Evolutionary conservation across 148 eudicot species (phyloP), one percentile per base, ranked within the genome.

Genomic region (Fagopyrum tataricum): DNA sequence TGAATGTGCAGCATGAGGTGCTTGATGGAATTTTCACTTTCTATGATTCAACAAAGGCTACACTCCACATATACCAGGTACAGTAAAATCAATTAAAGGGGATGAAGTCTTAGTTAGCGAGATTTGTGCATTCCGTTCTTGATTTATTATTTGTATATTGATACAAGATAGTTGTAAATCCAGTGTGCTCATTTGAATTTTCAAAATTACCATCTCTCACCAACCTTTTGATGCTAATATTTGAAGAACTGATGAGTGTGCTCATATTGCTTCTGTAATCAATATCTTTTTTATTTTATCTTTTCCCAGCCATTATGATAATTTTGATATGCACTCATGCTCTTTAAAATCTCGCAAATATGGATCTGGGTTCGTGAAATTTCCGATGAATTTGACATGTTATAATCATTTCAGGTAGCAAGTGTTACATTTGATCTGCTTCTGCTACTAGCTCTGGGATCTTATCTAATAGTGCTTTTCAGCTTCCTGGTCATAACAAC

Each of bases 351-450:
- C 37, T 31, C 37, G 1, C 37, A 0, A 31, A 46, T 9, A 7
- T 46, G 49, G 2, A 9, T 14, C 9, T 11, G 49, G 14, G 13
- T 9, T 46, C 49, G 14, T 46, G 49, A 9, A 11, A 11, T 46
- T 49, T 3, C 5, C 55, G 14, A 14, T 3, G 20, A 18, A 15
- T 5, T 49, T 49, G 55, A 49, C 55, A 49, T 13, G 55, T 7
- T 49, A 72, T 15, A n/a, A n/a, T 71, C 2, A 4, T 79, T 84
- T 75, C 95, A 96, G 99, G 99, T 92, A 56, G 96, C 99, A 20
- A 96, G 97, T 62, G 94, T 96, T 71, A 90, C 99, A 41, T 92
- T 92, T 61, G 99, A 92, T 84, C 81, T 96, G 86, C 90, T 96
- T 66, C 77, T 92, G 87, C 82, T 89, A 73, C 89, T 92, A 43